These are phyloP conservation scores for Tricholoma hemisulphureum DNA, from an alignment of 768 basidiomycete genomes.

Conservation along the genomic window DNA sequence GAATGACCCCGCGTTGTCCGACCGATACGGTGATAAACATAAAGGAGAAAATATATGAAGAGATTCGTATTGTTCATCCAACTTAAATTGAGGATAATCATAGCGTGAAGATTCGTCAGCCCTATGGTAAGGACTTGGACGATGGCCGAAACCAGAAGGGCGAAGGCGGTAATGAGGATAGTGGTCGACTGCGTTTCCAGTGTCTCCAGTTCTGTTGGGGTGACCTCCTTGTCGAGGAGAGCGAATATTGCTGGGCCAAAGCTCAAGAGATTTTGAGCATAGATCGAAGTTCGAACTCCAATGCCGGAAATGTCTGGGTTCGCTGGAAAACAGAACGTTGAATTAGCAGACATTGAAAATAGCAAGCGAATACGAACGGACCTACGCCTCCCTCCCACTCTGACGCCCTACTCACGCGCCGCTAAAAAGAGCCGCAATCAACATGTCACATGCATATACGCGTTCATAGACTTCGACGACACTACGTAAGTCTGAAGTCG, in stretches of 20 bases:
- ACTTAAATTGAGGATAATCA: slow-evolving; percentile 1
- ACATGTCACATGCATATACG: no score
- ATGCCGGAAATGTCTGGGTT: slow-evolving; percentile 10
- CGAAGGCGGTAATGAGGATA: slow-evolving; percentile 2
- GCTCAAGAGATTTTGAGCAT: slow-evolving; percentile 23
- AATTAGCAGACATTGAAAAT: no score
- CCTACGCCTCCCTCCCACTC: no score
- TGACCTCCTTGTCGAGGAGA: slow-evolving; percentile 19
- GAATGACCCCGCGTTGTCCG: neutral
- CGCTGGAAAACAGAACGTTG: neutral
- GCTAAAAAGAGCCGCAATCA: no score
- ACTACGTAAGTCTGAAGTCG: no score
- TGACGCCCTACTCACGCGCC: no score
- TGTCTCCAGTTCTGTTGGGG: slow-evolving; percentile 17
- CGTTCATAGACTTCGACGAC: no score
- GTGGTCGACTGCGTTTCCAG: slow-evolving; percentile 5
- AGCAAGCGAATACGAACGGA: no score
- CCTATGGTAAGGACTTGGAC: neutral
- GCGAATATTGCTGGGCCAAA: slow-evolving; percentile 22
- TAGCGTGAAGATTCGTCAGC: slow-evolving; percentile 1
- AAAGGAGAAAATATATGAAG: slow-evolving; percentile 5
- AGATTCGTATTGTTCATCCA: slow-evolving; percentile 2
- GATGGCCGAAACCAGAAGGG: neutral
- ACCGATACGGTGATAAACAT: slow-evolving; percentile 1
- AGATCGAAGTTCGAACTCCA: slow-evolving; percentile 23